These are phyloP conservation scores for Globomyces pollinis-pini DNA, from an alignment of 192 early-diverging fungal genomes.

Conservation along the genomic window DNA sequence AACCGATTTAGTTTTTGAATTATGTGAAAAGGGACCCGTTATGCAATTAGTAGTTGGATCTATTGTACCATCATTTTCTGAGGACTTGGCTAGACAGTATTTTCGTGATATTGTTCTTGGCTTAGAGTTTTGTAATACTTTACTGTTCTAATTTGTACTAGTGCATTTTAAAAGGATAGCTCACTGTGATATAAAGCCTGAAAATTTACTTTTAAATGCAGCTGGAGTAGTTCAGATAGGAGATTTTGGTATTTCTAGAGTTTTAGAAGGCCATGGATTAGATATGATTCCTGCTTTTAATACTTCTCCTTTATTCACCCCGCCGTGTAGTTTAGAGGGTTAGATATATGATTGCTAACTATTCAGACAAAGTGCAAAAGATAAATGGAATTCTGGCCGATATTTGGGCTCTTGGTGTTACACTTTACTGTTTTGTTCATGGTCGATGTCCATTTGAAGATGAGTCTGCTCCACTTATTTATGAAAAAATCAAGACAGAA, in stretches of 20 bases:
- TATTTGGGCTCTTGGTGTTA: constrained; percentile 55
- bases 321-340: constrained; percentile 10
- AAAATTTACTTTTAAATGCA: constrained; percentile 41
- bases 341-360: too few species aligned
- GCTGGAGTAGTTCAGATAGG: constrained; percentile 39
- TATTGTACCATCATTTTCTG: constrained; percentile 32
- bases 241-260: constrained; percentile 57
- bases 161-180: constrained; percentile 52
- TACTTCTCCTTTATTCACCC: constrained; percentile 42
- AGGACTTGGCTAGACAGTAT: constrained; percentile 42
- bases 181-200: constrained; percentile 55
- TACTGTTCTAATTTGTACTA: constrained; percentile 13
- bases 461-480: constrained; percentile 27
- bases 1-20: constrained; percentile 51
- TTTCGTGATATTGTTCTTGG: constrained; percentile 54
- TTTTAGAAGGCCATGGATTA: constrained; percentile 42
- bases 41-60: constrained; percentile 39
- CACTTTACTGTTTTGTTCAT: constrained; percentile 50
- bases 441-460: constrained; percentile 45
- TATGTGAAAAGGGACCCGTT: constrained; percentile 50
- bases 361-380: constrained; percentile 10
- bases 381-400: constrained; percentile 41
- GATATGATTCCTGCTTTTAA: constrained; percentile 34
- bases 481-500: constrained; percentile 33
- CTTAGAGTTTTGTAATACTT: constrained; percentile 45